These are phyloP conservation scores for Kluyveromyces aestuarii DNA, from an alignment of 805 yeast genomes.

Conservation along the genomic window DNA sequence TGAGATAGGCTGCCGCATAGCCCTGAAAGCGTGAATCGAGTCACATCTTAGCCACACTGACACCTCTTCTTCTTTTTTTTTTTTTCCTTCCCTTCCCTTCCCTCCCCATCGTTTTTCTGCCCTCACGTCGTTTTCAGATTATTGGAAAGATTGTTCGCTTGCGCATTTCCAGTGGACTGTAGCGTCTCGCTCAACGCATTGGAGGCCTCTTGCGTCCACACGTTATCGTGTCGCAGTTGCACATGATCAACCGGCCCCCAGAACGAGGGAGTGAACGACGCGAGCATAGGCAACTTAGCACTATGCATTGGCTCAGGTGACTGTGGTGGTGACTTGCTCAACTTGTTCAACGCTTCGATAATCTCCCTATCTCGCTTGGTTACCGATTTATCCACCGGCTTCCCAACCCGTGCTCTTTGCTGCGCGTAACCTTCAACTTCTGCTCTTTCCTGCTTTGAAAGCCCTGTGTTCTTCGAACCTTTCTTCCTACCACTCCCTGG, in stretches of 20 bases:
- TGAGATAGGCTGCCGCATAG: too few species aligned
- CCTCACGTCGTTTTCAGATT: neutral
- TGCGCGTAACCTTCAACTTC: neutral
- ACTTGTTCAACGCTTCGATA: slow-evolving; percentile 1
- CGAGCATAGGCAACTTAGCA: slow-evolving; percentile 1
- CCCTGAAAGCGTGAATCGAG: too few species aligned
- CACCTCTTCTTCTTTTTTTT: too few species aligned
- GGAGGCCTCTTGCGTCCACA: neutral
- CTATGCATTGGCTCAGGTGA: neutral
- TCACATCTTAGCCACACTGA: too few species aligned
- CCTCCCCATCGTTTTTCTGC: too few species aligned
- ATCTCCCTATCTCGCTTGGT: slow-evolving; percentile 2
- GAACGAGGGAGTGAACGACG: slow-evolving; percentile 1
- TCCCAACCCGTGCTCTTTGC: neutral
- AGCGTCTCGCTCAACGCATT: neutral
- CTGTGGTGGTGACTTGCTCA: neutral
- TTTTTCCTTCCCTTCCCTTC: too few species aligned
- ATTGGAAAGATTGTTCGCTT: neutral
- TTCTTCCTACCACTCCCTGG: slow-evolving; percentile 28
- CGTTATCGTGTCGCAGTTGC: slow-evolving; percentile 3
- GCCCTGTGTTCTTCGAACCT: slow-evolving; percentile 3
- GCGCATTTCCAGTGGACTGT: neutral
- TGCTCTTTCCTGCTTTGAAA: neutral
- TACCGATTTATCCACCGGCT: neutral
- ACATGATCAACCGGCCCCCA: slow-evolving; percentile 1